Base-by-base conservation (phyloP, 78 protist genomes). In the Dictyostelium capitatum region DNA sequence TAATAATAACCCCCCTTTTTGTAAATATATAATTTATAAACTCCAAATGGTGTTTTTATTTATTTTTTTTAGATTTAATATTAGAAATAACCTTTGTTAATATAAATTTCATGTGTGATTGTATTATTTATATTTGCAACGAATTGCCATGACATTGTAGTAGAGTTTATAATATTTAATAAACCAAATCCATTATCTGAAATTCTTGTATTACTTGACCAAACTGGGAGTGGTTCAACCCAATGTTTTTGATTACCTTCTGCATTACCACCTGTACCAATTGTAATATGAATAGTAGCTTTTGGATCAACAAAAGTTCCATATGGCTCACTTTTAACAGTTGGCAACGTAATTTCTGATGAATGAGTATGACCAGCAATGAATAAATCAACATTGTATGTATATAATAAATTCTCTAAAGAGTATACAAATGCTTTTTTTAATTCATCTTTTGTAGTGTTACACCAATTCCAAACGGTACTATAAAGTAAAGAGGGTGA, bases 391-490 rank as follows among this genome's bases (percentile, higher is more conserved):
- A 84, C 91, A 46, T 84, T 84, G 73, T 84, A 84, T 57, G 73
- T 70, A 43, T 74, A 74, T 8, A 84, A 28, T 64, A 84, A 43
- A 17, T 70, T 51, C 59, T 84, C 91, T 15, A 84, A 23, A 4
- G 81, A 50, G 11, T 78, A 25, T 9, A 53, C 70, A 53, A 78
- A 78, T 19, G 32, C n/a, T 20, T 78, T 46, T 37, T 53, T 78
- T 53, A 78, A 17, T 28, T 19, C 4, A 53, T 25, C 43, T 54
- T 78, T 53, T 1, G 47, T 15, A 28, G 12, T 23, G 11, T 83
- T 62, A 72, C 90, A 83, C 90, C 90, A 83, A n/a, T 74, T n/a
- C 65, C 57, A 83, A n/a, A 65, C 46, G 11, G 81, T 75, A 83
- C 14, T 83, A 83, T 6, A 70, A 70, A 20, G 90, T n/a, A 9